Evolutionary conservation across 208 protist species (phyloP), one percentile per base, ranked within the genome.

Genomic region (Phytomonas sp.): DNA sequence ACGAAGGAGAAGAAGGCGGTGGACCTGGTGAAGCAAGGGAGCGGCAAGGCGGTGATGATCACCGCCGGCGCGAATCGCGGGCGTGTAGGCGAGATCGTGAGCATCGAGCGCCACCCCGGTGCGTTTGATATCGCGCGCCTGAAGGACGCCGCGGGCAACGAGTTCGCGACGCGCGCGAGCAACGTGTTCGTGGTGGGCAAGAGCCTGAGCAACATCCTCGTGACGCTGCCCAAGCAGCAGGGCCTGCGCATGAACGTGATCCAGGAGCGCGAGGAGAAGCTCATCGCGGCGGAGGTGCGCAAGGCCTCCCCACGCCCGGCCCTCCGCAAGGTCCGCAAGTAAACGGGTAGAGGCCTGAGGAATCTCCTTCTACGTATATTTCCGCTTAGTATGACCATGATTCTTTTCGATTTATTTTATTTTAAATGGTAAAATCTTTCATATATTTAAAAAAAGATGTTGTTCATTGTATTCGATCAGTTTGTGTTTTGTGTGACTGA

Each of bases 171-270:
- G 59, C 98, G 98, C 74, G 53, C 93, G n/a, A 65, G 65, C 66
- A 99, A 99, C 92, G 95, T 99, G 60, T 99, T 99, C 81, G 95
- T 99, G 74, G 98, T 99, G 74, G 99, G 98, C 73, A 92, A 98
- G 78, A 88, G 88, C 75, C 85, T 88, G 66, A 82, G 89, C 73
- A 83, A 80, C 37, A 74, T 97, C 43, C 80, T 90, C 37, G 87
- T 99, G 60, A 94, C 95, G 8, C 84, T 99, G 51, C 99, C 98
- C 67, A 96, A 94, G 75, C 82, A 89, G 72, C 95, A 98, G 81
- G 98, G 98, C 87, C 76, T 99, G 60, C 83, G 85, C 72, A 88
- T 92, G 68, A 88, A 88, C 77, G 81, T 95, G 67, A 93, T 92
- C 73, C 81, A 93, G 81, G 89, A 95, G 81, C 82, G 89, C 60